Evolutionary conservation across 2,329 filamentous ascomycete genomes (phyloP).

Genomic region (Talaromyces sp.): DNA sequence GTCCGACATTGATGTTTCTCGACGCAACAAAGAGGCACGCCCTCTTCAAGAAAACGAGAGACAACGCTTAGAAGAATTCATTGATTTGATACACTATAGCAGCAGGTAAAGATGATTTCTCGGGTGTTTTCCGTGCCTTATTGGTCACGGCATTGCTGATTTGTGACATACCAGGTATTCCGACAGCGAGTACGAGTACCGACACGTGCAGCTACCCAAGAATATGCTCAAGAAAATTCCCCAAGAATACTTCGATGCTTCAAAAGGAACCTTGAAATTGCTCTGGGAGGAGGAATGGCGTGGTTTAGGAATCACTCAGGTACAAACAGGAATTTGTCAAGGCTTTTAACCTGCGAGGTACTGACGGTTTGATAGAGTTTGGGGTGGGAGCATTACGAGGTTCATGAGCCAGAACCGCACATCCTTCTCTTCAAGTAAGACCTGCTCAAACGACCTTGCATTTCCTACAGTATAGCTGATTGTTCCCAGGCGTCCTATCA

Average conservation of each 20-base stretch:
- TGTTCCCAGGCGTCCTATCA: slow-evolving; percentile 66
- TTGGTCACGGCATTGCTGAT: neutral
- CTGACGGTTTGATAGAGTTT: slow-evolving; percentile 63
- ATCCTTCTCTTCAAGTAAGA: slow-evolving; percentile 97
- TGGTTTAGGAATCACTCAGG: slow-evolving; percentile 93
- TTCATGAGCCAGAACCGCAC: slow-evolving; percentile 97
- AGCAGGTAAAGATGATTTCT: slow-evolving; percentile 59
- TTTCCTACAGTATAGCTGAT: slow-evolving; percentile 23
- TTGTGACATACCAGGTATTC: slow-evolving; percentile 64
- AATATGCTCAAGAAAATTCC: slow-evolving; percentile 97
- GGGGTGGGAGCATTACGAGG: slow-evolving; percentile 99
- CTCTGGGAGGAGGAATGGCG: slow-evolving; percentile 99
- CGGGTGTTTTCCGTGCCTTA: neutral
- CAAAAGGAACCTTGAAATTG: slow-evolving; percentile 89
- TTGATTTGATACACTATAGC: slow-evolving; percentile 94
- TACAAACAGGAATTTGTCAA: slow-evolving; percentile 42
- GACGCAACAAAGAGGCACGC: slow-evolving; percentile 83
- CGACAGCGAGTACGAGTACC: slow-evolving; percentile 90
- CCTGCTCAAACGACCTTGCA: slow-evolving; percentile 19
- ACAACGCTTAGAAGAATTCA: slow-evolving; percentile 88
- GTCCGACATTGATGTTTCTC: slow-evolving; percentile 69
- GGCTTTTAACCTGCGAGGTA: neutral
- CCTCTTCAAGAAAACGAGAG: slow-evolving; percentile 72
- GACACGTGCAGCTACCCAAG: slow-evolving; percentile 95
- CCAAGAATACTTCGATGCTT: slow-evolving; percentile 84